phyloP scores from a whole-genome alignment of 2,329 filamentous ascomycete genomes.

The Ophiobolus disseminans region DNA sequence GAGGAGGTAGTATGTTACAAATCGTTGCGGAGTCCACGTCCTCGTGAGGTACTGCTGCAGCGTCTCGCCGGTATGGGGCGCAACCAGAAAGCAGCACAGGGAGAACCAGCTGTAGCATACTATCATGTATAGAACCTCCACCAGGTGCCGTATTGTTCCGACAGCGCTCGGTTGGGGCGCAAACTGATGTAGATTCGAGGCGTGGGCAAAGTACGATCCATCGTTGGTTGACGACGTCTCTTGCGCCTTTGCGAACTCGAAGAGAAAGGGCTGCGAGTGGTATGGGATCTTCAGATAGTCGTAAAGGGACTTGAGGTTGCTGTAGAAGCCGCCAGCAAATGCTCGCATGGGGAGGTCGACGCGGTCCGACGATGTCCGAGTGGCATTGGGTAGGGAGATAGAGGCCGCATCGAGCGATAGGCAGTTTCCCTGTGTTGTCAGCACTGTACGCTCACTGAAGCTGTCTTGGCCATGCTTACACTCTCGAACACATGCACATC shows the following conservation, averaged over 20 bases:
- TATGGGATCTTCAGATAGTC: conserved; percentile 60
- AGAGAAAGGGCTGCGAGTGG: conserved; percentile 61
- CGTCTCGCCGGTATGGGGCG: conserved; percentile 54
- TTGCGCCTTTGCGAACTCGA: conserved; percentile 54
- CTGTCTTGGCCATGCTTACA: conserved; percentile 35
- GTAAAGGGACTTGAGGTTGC: conserved; percentile 64
- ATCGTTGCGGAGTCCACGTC: conserved; percentile 59
- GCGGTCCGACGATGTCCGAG: conserved; percentile 37
- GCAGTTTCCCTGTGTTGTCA: conserved; percentile 47
- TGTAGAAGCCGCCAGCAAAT: conserved; percentile 62
- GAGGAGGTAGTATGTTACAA: conserved; percentile 59
- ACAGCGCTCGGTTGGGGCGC: conserved; percentile 51
- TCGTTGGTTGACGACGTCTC: conserved; percentile 4
- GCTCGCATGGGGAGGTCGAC: conserved; percentile 61
- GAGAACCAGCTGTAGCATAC: conserved; percentile 63
- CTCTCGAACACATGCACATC: conserved; percentile 56
- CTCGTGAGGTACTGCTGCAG: conserved; percentile 59
- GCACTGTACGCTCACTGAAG: background rate
- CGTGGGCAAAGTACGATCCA: conserved; percentile 59
- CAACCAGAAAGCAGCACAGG: conserved; percentile 58
- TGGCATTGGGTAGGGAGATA: conserved; percentile 44
- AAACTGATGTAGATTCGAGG: conserved; percentile 62
- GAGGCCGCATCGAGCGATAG: conserved; percentile 57
- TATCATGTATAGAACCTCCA: conserved; percentile 55
- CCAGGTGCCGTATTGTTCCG: conserved; percentile 49